phyloP scores from a whole-genome alignment of 176 grass and related monocot genomes.

The Eleusine indica region DNA sequence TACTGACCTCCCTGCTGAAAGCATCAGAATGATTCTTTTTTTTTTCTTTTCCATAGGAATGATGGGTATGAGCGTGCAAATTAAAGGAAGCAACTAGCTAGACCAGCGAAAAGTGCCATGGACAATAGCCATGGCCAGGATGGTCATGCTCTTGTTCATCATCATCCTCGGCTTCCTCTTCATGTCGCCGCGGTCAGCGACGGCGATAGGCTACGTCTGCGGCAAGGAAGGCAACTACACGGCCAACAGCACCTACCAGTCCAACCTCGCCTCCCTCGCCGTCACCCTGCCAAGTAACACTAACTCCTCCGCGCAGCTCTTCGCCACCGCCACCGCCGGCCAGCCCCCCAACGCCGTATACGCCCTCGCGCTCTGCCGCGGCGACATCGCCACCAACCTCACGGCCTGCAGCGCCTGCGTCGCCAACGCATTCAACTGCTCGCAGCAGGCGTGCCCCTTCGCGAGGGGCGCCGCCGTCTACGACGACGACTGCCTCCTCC shows the following conservation, averaged over 20 bases:
- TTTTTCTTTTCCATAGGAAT: too few relatives aligned
- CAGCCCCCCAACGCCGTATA: not conserved
- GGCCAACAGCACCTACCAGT: not conserved
- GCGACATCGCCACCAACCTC: slow-evolving; percentile 15
- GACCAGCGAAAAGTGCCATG: too few relatives aligned
- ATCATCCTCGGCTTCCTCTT: not conserved
- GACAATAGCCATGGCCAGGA: not conserved
- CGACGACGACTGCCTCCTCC: slow-evolving; percentile 25
- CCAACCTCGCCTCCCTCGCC: not conserved
- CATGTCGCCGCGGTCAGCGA: not conserved
- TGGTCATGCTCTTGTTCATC: not conserved
- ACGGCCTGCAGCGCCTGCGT: slow-evolving; percentile 17
- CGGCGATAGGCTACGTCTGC: not conserved
- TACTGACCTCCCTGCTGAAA: too few relatives aligned
- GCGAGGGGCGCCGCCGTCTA: slow-evolving; percentile 2
- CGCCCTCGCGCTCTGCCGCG: slow-evolving; percentile 53
- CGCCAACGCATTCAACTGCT: not conserved
- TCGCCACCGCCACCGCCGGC: slow-evolving; percentile 21
- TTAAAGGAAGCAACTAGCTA: too few relatives aligned
- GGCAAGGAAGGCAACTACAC: slow-evolving; percentile 13
- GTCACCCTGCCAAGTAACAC: not conserved
- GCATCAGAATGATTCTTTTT: too few relatives aligned
- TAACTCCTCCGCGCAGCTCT: not conserved
- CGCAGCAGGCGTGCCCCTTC: not conserved
- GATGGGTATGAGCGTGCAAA: too few relatives aligned